Percentiles rank a stretch among this genome's conserved stretches.
Conservation (phyloP, 2,329 filamentous ascomycete genomes). For the Daldinia eschscholtzii region DNA sequence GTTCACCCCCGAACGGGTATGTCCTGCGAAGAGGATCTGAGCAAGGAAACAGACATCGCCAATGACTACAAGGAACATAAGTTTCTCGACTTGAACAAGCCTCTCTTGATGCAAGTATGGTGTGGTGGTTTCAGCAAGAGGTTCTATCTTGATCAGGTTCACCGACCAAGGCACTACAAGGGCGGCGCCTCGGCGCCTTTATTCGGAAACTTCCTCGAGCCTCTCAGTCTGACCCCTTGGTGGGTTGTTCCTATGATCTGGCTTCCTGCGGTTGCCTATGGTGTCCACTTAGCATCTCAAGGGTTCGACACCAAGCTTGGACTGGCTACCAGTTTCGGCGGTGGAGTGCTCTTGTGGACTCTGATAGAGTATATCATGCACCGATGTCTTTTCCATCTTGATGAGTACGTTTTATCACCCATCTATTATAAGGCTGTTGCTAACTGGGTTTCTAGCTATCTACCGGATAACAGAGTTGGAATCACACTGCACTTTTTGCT, state of each 20-base stretch:
- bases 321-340: conserved; percentile 72
- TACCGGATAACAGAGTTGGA: conserved; percentile 91
- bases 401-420: conserved; percentile 72
- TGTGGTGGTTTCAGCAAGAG: conserved; percentile 87
- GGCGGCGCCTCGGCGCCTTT: conserved; percentile 92
- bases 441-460: conserved; percentile 69
- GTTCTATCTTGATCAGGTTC: conserved; percentile 98
- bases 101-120: conserved; percentile 90
- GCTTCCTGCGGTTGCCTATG: conserved; percentile 84
- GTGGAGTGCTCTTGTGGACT: conserved; percentile 86
- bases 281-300: conserved; percentile 72
- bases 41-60: conserved; percentile 81
- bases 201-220: conserved; percentile 98
- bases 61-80: conserved; percentile 90
- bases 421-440: neutral
- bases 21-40: conserved; percentile 88
- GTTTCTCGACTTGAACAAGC: conserved; percentile 89
- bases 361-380: conserved; percentile 91
- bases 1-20: conserved; percentile 82
- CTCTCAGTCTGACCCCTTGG: conserved; percentile 95
- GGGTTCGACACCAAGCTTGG: conserved; percentile 66
- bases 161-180: conserved; percentile 94
- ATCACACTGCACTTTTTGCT: conserved; percentile 92
- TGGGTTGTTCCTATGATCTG: conserved; percentile 87
- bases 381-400: conserved; percentile 92